Base-by-base conservation (phyloP, 371 early-diverging fungal genomes). In the Fennellomyces sp. region DNA sequence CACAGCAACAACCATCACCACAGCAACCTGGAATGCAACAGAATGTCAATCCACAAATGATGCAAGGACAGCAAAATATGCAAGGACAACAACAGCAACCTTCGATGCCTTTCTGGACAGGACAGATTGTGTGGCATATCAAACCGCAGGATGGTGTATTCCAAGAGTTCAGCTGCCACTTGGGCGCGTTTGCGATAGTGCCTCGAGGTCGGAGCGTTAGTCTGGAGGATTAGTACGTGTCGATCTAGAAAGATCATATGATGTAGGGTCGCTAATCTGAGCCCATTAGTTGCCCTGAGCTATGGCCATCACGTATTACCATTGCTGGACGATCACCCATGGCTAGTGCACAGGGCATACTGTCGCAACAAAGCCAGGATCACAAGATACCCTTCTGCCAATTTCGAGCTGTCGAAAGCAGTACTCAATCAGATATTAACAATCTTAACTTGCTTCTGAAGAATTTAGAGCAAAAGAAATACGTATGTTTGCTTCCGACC, bases 71-170 rank as follows among this genome's bases (percentile, higher is more conserved):
- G 31, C 47, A 26, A 27, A 62, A 55, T 23, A 36, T 27, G 25
- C 66, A 69, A 21, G 65, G 60, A 42, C 76, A 72, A 26, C 67
- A 70, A 15, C 68, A 69, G 42, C 64, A 60, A 3, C 76, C 80
- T 1, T 56, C 67, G 2, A 73, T 74, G 10, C 78, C 84, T 0
- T 65, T 84, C 7, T 84, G 86, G 86, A 74, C 73, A 3, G 86
- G 86, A 7, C 81, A 84, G 19, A 76, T 84, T 55, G 73, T 83
- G 1, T 86, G 86, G 84, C 80, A 75, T 57, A 70, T 80, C 48
- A 80, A 75, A 38, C 68, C 56, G 2, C 70, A 48, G 25, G 70
- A 77, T 33, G 78, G 72, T 11, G 36, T 70, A 6, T 21, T 68
- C 51, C 65, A 83, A 73, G 78, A 79, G 31, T 74, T 76, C 54